Conservation (phyloP, 2,329 filamentous ascomycete species). For the Penicillium glabrum region DNA sequence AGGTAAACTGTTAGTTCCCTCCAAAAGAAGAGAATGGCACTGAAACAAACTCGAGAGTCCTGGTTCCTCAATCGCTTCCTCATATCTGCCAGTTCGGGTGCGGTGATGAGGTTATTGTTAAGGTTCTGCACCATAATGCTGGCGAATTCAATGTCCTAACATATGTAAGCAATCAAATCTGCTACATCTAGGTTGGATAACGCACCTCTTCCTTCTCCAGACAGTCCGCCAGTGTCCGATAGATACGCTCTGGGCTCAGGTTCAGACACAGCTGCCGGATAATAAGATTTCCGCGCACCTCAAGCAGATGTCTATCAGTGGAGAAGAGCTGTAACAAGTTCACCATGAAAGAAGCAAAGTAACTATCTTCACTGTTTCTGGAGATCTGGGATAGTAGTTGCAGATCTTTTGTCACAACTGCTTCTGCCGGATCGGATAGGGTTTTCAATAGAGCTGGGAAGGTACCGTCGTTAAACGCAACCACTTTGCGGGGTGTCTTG, state of each 20-base stretch:
- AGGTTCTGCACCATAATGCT: constrained; percentile 99
- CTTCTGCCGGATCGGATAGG: constrained; percentile 89
- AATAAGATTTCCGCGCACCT: constrained; percentile 92
- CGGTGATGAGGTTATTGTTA: constrained; percentile 98
- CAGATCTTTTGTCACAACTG: constrained; percentile 91
- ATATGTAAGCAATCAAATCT: constrained; percentile 5
- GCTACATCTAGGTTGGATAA: background rate
- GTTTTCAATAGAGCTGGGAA: constrained; percentile 96
- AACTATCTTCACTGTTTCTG: constrained; percentile 92
- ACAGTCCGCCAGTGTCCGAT: constrained; percentile 91
- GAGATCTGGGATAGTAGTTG: constrained; percentile 95
- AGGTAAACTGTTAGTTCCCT: constrained; percentile 18
- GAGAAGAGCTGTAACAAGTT: constrained; percentile 93
- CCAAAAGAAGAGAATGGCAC: background rate
- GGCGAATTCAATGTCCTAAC: constrained; percentile 85
- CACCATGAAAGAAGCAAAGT: constrained; percentile 98
- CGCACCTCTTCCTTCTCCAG: constrained; percentile 84
- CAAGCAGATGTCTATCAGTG: constrained; percentile 85
- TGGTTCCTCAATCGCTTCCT: constrained; percentile 86
- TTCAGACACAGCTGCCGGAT: constrained; percentile 93
- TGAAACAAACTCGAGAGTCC: constrained; percentile 70
- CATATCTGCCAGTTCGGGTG: constrained; percentile 87
- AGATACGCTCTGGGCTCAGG: constrained; percentile 90
- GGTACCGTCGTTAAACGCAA: constrained; percentile 95
- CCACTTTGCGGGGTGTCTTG: constrained; percentile 87